Percentiles rank a stretch among this genome's conserved stretches.
phyloP scores from a whole-genome alignment of 768 basidiomycete genomes.

The Auriscalpium microsporum region DNA sequence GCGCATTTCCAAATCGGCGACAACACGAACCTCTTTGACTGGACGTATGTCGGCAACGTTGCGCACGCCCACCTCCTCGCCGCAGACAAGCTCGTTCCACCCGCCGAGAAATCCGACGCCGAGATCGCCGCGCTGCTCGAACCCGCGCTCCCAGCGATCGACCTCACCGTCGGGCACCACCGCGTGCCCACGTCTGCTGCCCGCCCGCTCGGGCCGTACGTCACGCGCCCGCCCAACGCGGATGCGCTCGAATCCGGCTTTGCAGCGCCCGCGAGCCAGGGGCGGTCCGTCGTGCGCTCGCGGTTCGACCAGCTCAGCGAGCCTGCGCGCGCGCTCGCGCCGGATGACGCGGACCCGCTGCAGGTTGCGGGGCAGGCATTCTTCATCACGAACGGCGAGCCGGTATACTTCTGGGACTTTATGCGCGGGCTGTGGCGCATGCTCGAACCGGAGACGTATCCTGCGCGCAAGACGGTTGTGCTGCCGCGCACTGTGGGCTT shows the following conservation, averaged over 20 bases:
- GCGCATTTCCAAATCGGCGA: conserved; percentile 91
- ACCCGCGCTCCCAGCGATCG: conserved; percentile 50
- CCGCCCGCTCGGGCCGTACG: conserved; percentile 77
- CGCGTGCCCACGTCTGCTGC: conserved; percentile 73
- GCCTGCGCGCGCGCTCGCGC: conserved; percentile 41
- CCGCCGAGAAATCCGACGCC: conserved; percentile 32
- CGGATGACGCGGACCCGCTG: conserved; percentile 39
- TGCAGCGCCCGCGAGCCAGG: conserved; percentile 36
- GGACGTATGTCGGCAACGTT: conserved; percentile 94
- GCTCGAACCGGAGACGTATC: conserved; percentile 33
- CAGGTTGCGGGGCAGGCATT: conserved; percentile 89
- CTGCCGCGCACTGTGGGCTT: conserved; percentile 63
- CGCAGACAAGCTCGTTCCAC: conserved; percentile 69
- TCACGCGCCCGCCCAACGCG: conserved; percentile 51
- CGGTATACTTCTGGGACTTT: conserved; percentile 95
- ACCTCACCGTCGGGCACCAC: conserved; percentile 52
- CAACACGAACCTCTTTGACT: conserved; percentile 91
- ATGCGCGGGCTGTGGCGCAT: conserved; percentile 69
- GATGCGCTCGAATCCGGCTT: conserved; percentile 51
- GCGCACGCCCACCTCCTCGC: conserved; percentile 92
- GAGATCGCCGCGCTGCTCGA: conserved; percentile 30
- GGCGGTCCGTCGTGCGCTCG: conserved; percentile 56
- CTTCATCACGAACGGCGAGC: conserved; percentile 97
- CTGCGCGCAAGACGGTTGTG: conserved; percentile 42
- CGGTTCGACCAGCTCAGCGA: conserved; percentile 77